phyloP scores from a whole-genome alignment of 164 flowering plant genomes.

The Vitis vinifera region DNA sequence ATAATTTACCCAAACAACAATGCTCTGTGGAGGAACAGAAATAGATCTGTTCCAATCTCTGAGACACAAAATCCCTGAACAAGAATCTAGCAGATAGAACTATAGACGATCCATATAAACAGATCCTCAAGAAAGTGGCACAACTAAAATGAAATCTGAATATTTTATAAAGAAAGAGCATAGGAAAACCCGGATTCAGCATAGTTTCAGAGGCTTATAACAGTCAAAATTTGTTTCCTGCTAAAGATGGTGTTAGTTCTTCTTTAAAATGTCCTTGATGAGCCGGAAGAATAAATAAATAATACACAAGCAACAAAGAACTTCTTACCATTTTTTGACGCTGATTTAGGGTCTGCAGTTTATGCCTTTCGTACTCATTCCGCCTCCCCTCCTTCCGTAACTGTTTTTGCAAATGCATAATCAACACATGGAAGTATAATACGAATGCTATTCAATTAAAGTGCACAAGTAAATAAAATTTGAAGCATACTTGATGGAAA shows the following conservation, averaged over 20 bases:
- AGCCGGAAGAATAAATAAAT: neutral
- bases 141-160: neutral
- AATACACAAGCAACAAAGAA: constrained; percentile 11
- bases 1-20: neutral
- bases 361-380: constrained; percentile 95
- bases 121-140: neutral
- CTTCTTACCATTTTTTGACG: constrained; percentile 88
- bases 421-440: neutral
- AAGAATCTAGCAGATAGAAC: neutral
- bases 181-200: too few relatives aligned
- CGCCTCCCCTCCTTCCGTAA: constrained; percentile 92
- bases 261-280: too few relatives aligned
- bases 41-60: neutral
- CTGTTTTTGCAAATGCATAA: constrained; percentile 36
- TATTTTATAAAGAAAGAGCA: neutral
- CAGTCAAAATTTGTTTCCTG: too few relatives aligned
- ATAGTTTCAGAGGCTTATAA: constrained; percentile 1
- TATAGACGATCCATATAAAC: neutral
- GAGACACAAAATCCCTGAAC: neutral
- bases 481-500: neutral
- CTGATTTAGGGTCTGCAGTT: constrained; percentile 91
- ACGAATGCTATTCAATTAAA: neutral
- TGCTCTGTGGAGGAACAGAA: neutral
- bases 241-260: too few relatives aligned
- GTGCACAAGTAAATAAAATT: neutral